These are phyloP conservation scores for Colletotrichum graminicola DNA, from an alignment of 2,329 filamentous ascomycete genomes.

Conservation along the genomic window DNA sequence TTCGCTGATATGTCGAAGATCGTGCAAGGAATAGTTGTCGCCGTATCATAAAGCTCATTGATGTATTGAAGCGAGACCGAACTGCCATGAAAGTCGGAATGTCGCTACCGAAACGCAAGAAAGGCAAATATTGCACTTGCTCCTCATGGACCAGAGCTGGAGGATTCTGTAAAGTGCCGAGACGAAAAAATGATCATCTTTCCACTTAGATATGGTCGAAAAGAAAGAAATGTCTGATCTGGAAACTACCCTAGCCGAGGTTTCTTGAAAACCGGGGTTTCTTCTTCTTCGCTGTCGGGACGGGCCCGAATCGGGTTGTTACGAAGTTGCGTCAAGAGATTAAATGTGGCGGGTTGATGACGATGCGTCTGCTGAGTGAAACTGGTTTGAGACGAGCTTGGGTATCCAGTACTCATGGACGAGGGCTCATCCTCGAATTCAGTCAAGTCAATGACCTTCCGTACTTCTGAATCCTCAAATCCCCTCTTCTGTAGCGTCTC, in stretches of 20 bases:
- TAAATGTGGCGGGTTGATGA: background rate
- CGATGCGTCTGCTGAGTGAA: background rate
- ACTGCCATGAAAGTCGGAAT: background rate
- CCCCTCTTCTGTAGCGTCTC: slow-evolving; percentile 14
- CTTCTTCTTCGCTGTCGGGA: background rate
- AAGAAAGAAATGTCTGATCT: background rate
- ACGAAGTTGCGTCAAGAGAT: background rate
- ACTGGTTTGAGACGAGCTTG: background rate
- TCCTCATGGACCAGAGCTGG: background rate
- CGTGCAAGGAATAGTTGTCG: too few relatives aligned
- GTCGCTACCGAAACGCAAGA: background rate
- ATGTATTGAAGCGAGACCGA: too few relatives aligned
- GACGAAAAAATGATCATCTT: background rate
- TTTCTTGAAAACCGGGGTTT: background rate
- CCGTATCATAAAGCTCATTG: background rate
- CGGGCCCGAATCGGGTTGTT: background rate
- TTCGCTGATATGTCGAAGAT: background rate
- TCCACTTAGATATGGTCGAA: too few relatives aligned
- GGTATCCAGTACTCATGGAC: background rate
- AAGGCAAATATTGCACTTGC: background rate
- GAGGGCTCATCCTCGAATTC: background rate
- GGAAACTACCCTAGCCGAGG: background rate
- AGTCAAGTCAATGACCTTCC: background rate
- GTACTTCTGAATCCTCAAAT: background rate
- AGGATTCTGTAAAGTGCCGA: background rate